These are phyloP conservation scores for Lumnitzera littorea DNA, from an alignment of 345 rosid species.

Conservation along the genomic window DNA sequence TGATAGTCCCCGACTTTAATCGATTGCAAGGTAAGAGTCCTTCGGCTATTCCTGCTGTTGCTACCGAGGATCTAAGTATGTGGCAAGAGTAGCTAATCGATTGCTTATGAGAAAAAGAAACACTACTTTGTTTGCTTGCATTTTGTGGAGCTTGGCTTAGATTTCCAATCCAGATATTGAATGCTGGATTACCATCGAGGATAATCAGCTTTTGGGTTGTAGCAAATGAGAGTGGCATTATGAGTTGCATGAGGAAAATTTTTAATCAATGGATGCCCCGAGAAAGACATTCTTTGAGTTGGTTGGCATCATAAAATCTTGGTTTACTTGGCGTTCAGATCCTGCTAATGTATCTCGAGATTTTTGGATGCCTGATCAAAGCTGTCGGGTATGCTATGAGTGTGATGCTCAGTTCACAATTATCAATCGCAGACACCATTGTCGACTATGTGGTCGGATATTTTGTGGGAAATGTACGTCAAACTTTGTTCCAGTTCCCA, in stretches of 20 bases:
- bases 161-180: too few relatives aligned
- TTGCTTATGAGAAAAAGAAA: too few relatives aligned
- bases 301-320: slow-evolving; percentile 44
- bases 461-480: slow-evolving; percentile 91
- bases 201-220: slow-evolving; percentile 13
- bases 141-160: too few relatives aligned
- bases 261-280: slow-evolving; percentile 54
- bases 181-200: too few relatives aligned
- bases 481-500: slow-evolving; percentile 63
- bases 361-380: slow-evolving; percentile 99
- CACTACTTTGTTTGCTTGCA: too few relatives aligned
- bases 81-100: too few relatives aligned
- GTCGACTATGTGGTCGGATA: slow-evolving; percentile 84
- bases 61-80: too few relatives aligned
- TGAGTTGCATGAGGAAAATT: slow-evolving; percentile 42
- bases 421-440: slow-evolving; percentile 79
- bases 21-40: too few relatives aligned
- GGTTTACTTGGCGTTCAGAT: slow-evolving; percentile 81
- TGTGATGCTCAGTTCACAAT: slow-evolving; percentile 76
- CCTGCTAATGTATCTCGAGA: slow-evolving; percentile 69
- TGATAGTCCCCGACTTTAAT: too few relatives aligned
- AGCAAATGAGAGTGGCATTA: slow-evolving; percentile 50
- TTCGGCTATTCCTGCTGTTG: too few relatives aligned
- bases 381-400: slow-evolving; percentile 91
- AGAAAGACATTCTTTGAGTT: slow-evolving; percentile 54